phyloP scores from a whole-genome alignment of 2,329 filamentous ascomycete species.

The Laburnicola sp. region DNA sequence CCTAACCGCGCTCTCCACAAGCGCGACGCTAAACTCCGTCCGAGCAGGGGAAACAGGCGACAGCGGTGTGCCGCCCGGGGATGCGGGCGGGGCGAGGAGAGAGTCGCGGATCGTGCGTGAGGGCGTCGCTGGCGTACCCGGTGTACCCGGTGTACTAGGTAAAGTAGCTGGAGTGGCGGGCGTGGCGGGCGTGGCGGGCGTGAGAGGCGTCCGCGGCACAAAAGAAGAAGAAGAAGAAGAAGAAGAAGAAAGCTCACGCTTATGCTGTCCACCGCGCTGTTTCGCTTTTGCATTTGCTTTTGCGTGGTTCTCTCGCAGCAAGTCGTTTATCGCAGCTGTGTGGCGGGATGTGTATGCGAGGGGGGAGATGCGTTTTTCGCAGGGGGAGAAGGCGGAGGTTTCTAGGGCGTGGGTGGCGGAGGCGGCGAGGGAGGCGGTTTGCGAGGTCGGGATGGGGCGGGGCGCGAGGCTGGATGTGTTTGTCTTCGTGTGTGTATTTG shows the following conservation, averaged over 20 bases:
- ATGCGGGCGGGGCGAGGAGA: not conserved
- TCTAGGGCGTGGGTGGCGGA: not conserved
- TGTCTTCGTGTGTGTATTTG: no score
- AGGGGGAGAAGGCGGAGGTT: conserved; percentile 2
- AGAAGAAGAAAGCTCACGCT: no score
- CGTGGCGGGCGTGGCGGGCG: not conserved
- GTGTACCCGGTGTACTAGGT: not conserved
- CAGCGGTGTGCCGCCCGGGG: not conserved
- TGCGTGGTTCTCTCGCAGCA: not conserved
- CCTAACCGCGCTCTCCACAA: conserved; percentile 9
- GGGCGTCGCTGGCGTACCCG: no score
- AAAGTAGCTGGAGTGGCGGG: not conserved
- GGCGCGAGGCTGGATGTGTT: conserved; percentile 1
- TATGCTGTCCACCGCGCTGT: no score
- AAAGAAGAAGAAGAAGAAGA: no score
- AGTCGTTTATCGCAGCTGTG: not conserved
- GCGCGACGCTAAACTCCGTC: conserved; percentile 6
- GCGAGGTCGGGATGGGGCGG: not conserved
- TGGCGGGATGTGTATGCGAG: conserved; percentile 9
- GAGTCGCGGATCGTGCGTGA: not conserved
- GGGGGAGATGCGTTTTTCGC: conserved; percentile 10
- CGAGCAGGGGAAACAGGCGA: conserved; percentile 1
- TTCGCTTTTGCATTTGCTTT: not conserved
- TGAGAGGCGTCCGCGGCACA: no score
- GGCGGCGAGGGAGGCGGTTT: conserved; percentile 1